These are phyloP conservation scores for Heritiera littoralis DNA, from an alignment of 345 rosid species.

Conservation along the genomic window DNA sequence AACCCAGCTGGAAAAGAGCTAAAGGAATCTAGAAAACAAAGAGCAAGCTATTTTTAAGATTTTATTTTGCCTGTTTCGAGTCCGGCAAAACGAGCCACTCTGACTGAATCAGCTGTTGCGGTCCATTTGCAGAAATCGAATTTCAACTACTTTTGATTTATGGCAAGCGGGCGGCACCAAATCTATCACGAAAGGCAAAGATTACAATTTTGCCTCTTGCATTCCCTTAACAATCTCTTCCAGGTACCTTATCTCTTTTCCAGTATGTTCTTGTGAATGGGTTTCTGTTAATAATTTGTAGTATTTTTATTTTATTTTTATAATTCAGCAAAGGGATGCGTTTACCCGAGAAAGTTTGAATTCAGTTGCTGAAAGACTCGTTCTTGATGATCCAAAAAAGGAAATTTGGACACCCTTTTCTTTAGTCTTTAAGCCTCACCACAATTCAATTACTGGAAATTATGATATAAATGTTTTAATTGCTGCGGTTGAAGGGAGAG, in stretches of 20 bases:
- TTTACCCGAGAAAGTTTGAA: slow-evolving; percentile 66
- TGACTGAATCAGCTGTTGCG: background rate
- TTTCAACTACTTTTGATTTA: slow-evolving; percentile 5
- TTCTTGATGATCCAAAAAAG: slow-evolving; percentile 53
- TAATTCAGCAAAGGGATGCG: slow-evolving; percentile 56
- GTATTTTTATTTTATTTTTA: background rate
- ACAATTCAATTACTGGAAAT: slow-evolving; percentile 75
- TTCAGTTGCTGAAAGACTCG: slow-evolving; percentile 61
- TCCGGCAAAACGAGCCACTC: background rate
- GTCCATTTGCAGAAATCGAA: background rate
- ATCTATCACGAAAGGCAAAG: slow-evolving; percentile 86
- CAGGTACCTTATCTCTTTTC: slow-evolving; percentile 48
- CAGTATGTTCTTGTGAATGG: background rate
- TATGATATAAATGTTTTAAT: slow-evolving; percentile 82
- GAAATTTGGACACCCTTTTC: slow-evolving; percentile 71
- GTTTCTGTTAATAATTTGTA: background rate
- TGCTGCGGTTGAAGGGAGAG: slow-evolving; percentile 65
- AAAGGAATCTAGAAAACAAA: background rate
- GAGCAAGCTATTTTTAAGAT: background rate
- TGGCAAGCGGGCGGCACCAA: slow-evolving; percentile 39
- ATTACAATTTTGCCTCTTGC: slow-evolving; percentile 81
- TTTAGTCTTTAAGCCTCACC: slow-evolving; percentile 72
- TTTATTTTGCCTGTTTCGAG: background rate
- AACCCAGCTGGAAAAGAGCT: background rate
- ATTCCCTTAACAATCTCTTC: slow-evolving; percentile 87